phyloP scores from a whole-genome alignment of 2,329 filamentous ascomycete species.

The Microascus cirrosus region DNA sequence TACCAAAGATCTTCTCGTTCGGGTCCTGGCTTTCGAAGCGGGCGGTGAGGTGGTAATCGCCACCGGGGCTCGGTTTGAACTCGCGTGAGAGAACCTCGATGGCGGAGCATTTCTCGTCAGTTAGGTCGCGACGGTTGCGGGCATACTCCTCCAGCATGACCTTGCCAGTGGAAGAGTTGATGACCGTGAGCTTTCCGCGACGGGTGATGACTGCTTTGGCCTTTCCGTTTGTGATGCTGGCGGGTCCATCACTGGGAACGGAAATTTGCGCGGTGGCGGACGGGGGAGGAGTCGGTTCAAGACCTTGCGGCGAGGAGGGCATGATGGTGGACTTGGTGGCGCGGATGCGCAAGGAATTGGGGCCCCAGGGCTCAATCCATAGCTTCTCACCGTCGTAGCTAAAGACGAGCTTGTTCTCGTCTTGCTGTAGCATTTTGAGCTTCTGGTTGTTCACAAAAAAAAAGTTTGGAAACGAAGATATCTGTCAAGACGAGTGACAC shows the following conservation, averaged over 20 bases:
- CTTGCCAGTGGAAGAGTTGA: slow-evolving; percentile 12
- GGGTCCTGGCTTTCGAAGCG: slow-evolving; percentile 43
- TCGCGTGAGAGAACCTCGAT: slow-evolving; percentile 47
- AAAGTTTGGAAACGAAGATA: background rate
- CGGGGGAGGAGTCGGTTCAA: slow-evolving; percentile 11
- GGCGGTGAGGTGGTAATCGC: slow-evolving; percentile 43
- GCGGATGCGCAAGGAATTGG: slow-evolving; percentile 32
- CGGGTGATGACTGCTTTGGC: slow-evolving; percentile 16
- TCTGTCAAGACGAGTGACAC: background rate
- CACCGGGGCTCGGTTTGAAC: slow-evolving; percentile 38
- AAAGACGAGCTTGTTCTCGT: slow-evolving; percentile 14
- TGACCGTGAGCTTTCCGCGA: slow-evolving; percentile 17
- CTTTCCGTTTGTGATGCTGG: slow-evolving; percentile 17
- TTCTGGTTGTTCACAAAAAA: background rate
- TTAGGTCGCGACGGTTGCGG: slow-evolving; percentile 16
- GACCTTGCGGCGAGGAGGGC: slow-evolving; percentile 24
- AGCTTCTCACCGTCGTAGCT: slow-evolving; percentile 31
- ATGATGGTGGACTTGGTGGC: slow-evolving; percentile 26
- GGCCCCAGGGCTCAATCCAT: slow-evolving; percentile 37
- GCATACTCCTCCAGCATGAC: slow-evolving; percentile 19
- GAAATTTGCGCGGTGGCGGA: slow-evolving; percentile 7
- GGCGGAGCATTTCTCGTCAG: slow-evolving; percentile 47
- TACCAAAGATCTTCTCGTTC: slow-evolving; percentile 55
- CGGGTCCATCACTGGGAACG: slow-evolving; percentile 9
- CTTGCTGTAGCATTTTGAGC: background rate